A percentile compares a stretch with the other conserved stretches of the same genome.
Evolutionary conservation across 225 moss, liverwort and hornwort genomes (phyloP).

Genomic region (Rhytidiadelphus loreus): DNA sequence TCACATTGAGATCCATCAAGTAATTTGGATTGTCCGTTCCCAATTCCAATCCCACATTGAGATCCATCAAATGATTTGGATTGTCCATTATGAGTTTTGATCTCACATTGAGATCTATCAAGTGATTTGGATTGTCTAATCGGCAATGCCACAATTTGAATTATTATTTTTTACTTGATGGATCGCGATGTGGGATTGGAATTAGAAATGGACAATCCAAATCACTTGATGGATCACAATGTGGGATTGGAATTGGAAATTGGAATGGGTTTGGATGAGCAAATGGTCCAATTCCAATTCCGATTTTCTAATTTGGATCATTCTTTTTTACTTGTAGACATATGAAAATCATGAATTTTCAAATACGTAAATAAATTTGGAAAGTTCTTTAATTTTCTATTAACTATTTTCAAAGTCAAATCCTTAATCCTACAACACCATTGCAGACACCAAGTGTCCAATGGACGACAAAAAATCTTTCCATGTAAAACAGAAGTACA

Average conservation of each 20-base stretch:
- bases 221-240: no score
- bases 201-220: neutral
- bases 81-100: no score
- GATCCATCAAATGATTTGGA: no score
- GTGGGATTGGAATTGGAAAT: neutral
- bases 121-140: no score
- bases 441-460: rapidly evolving
- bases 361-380: neutral
- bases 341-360: neutral
- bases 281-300: rapidly evolving
- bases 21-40: no score
- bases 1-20: no score
- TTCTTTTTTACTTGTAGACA: neutral
- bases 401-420: neutral
- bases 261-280: neutral
- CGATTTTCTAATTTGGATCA: neutral
- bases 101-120: no score
- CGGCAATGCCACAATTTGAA: no score
- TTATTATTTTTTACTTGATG: no score
- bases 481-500: neutral
- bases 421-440: rapidly evolving
- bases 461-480: neutral
- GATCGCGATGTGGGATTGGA: no score
- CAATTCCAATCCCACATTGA: no score
- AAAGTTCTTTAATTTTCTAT: neutral